These are phyloP conservation scores for Phytomonas francai DNA, from an alignment of 208 protist genomes.

Conservation along the genomic window DNA sequence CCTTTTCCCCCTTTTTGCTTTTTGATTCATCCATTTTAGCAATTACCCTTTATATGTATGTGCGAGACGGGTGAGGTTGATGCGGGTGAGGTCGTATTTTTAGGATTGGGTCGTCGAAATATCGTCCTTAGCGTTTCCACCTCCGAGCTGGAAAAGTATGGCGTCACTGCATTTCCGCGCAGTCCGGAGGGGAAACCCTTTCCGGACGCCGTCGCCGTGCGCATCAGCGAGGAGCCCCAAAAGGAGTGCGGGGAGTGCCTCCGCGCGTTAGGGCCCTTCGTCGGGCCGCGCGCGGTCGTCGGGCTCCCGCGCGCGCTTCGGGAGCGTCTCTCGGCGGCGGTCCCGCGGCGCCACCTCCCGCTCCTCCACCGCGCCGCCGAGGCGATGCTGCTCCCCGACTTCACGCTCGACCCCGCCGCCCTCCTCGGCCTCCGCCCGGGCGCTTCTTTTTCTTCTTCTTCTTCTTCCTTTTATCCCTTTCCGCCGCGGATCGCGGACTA, in stretches of 20 bases:
- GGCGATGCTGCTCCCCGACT: conserved; percentile 34
- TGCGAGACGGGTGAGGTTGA: neutral
- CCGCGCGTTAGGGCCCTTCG: conserved; percentile 18
- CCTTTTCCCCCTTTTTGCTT: neutral
- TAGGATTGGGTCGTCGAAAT: neutral
- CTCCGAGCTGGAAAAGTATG: neutral
- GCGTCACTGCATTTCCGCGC: neutral
- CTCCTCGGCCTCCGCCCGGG: conserved; percentile 1
- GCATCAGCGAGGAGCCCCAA: conserved; percentile 12
- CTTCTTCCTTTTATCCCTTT: no score
- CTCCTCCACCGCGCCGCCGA: conserved; percentile 15
- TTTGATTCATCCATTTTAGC: neutral
- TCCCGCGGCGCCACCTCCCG: conserved; percentile 14
- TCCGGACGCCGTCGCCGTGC: conserved; percentile 14
- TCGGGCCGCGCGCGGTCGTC: conserved; percentile 17
- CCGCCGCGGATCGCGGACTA: conserved; percentile 17
- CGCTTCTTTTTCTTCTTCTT: no score
- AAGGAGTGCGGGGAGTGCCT: conserved; percentile 27
- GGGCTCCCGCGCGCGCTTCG: conserved; percentile 13
- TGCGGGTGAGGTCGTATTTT: neutral
- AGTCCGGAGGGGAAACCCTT: neutral
- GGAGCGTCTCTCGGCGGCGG: conserved; percentile 9
- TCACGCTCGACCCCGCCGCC: conserved; percentile 18
- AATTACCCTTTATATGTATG: neutral
- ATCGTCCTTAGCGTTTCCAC: neutral